A percentile compares a stretch with the other conserved stretches of the same genome.
phyloP scores from a whole-genome alignment of 23 red algal species.

The Chondrus crispus region DNA sequence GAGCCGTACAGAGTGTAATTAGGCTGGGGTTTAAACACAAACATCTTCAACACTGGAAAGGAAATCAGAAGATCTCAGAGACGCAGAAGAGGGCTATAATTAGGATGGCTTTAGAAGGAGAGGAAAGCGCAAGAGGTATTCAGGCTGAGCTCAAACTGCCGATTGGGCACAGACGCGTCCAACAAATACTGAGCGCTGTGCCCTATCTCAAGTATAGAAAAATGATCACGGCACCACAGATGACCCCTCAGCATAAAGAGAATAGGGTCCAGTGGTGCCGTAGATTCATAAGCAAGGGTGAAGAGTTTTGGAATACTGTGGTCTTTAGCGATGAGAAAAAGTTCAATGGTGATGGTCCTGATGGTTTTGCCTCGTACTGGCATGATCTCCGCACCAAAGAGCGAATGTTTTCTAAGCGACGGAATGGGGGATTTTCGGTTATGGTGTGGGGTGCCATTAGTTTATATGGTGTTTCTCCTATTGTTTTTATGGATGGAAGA shows the following conservation, averaged over 20 bases:
- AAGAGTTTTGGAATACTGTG: neutral
- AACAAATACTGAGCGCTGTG: too few species aligned
- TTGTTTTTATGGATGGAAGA: neutral
- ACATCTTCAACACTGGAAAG: too few species aligned
- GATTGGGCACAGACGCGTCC: too few species aligned
- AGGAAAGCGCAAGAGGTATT: too few species aligned
- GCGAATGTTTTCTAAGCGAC: neutral
- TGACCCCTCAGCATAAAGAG: neutral
- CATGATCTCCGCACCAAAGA: neutral
- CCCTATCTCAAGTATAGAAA: too few species aligned
- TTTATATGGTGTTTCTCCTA: neutral
- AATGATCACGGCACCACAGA: neutral
- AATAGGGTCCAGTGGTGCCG: neutral
- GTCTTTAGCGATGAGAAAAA: neutral
- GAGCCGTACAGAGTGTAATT: too few species aligned
- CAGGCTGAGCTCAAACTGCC: too few species aligned
- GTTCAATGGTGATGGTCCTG: neutral
- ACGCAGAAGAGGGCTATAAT: too few species aligned
- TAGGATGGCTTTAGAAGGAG: too few species aligned
- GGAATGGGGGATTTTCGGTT: neutral
- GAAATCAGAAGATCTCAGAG: too few species aligned
- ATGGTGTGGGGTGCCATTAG: neutral
- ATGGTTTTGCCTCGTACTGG: too few species aligned
- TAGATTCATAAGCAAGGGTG: neutral
- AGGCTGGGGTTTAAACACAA: too few species aligned